These are phyloP conservation scores for Voacanga thouarsii DNA, from an alignment of 257 asterid genomes.

Conservation along the genomic window DNA sequence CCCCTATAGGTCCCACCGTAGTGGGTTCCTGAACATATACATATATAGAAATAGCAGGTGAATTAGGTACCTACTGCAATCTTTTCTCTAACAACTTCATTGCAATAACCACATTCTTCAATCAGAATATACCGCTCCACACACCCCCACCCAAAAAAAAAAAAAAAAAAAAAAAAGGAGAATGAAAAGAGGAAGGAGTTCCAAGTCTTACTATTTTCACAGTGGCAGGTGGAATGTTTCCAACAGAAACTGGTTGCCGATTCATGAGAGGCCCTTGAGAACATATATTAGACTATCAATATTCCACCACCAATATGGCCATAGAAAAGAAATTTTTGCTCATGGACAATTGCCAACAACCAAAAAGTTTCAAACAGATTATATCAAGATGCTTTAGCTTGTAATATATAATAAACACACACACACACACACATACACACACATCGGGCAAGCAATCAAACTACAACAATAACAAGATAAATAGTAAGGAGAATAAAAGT, in stretches of 20 bases:
- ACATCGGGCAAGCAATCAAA: background rate
- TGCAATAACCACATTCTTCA: constrained; percentile 3
- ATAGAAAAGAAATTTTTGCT: background rate
- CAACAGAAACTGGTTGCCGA: constrained; percentile 59
- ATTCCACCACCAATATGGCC: background rate
- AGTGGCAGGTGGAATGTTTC: constrained; percentile 61
- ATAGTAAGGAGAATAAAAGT: background rate
- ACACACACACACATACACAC: background rate
- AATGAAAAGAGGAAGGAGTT: constrained; percentile 16
- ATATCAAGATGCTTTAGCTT: background rate
- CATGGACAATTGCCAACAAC: background rate
- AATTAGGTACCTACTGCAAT: constrained; percentile 9
- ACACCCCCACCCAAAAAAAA: background rate
- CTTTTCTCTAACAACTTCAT: constrained; percentile 1
- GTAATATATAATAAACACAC: background rate
- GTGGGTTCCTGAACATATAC: constrained; percentile 69
- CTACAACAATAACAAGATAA: background rate
- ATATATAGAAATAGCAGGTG: constrained; percentile 5
- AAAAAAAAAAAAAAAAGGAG: constrained; percentile 8
- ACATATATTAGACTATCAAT: constrained; percentile 22
- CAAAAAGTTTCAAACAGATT: background rate
- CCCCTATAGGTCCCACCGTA: constrained; percentile 55
- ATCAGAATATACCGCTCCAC: background rate
- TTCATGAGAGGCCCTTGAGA: constrained; percentile 62
- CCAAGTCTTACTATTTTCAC: constrained; percentile 75